phyloP scores from a whole-genome alignment of 495 filamentous ascomycete species.

The Aspergillus conjunctus region DNA sequence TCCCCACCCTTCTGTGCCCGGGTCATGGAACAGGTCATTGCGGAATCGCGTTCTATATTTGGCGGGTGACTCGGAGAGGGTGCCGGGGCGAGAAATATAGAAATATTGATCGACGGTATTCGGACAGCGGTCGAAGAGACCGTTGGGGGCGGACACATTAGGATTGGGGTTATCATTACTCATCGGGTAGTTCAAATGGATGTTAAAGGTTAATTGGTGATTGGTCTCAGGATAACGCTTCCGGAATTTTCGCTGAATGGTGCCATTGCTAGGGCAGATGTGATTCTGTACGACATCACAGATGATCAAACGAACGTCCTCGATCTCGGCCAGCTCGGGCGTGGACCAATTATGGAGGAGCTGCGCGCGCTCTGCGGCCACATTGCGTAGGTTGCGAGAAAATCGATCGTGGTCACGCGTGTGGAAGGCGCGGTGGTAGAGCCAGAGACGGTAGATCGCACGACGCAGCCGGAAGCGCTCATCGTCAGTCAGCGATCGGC shows the following conservation, averaged over 20 bases:
- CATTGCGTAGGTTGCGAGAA: slow-evolving; percentile 43
- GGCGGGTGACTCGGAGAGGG: slow-evolving; percentile 27
- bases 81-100: slow-evolving; percentile 27
- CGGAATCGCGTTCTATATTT: slow-evolving; percentile 37
- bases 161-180: slow-evolving; percentile 6
- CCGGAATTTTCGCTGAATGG: slow-evolving; percentile 58
- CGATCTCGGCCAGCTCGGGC: slow-evolving; percentile 57
- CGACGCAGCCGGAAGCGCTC: slow-evolving; percentile 65
- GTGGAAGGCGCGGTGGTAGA: slow-evolving; percentile 62
- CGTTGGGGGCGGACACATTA: background rate
- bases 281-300: slow-evolving; percentile 54
- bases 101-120: slow-evolving; percentile 28
- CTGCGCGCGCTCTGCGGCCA: slow-evolving; percentile 51
- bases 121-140: slow-evolving; percentile 14
- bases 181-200: slow-evolving; percentile 52
- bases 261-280: slow-evolving; percentile 63
- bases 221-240: slow-evolving; percentile 55
- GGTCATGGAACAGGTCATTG: slow-evolving; percentile 43
- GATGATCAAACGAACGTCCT: slow-evolving; percentile 54
- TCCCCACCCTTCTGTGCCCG: slow-evolving; percentile 56
- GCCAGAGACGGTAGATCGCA: slow-evolving; percentile 72
- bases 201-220: slow-evolving; percentile 54
- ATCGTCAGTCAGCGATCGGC: slow-evolving; percentile 58
- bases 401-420: slow-evolving; percentile 48
- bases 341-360: slow-evolving; percentile 61